Conservation (phyloP, 1,284 basidiomycete species). For the Paramarasmius palmivorus region DNA sequence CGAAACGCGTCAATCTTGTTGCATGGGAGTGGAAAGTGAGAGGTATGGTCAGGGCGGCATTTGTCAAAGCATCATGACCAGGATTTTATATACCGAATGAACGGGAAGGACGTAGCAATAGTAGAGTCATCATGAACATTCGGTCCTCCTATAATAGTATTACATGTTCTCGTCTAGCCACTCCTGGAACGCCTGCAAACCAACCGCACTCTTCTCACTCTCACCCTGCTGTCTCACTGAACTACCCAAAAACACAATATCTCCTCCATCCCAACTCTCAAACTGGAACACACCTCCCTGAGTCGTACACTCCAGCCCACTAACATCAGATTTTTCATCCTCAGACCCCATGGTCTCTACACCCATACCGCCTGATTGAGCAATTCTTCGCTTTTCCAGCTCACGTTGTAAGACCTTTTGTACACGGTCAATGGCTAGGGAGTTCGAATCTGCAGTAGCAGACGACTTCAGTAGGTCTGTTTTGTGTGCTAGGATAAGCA, state of each 20-base stretch:
- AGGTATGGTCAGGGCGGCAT: slow-evolving; percentile 55
- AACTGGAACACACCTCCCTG: slow-evolving; percentile 62
- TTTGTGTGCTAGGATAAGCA: slow-evolving; percentile 76
- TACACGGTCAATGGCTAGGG: slow-evolving; percentile 66
- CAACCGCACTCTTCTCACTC: slow-evolving; percentile 43
- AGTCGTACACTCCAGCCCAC: slow-evolving; percentile 60
- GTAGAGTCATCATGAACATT: no score
- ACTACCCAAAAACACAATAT: slow-evolving; percentile 63
- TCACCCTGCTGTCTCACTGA: slow-evolving; percentile 41
- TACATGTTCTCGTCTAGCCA: slow-evolving; percentile 52
- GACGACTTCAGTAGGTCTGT: slow-evolving; percentile 62
- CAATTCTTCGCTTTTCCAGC: slow-evolving; percentile 68
- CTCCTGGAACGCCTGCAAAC: slow-evolving; percentile 44
- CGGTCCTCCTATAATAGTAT: slow-evolving; percentile 14
- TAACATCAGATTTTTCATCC: slow-evolving; percentile 61
- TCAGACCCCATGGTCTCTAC: slow-evolving; percentile 73
- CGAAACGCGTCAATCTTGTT: slow-evolving; percentile 70
- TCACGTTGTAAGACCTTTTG: slow-evolving; percentile 77
- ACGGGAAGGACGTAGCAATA: no score
- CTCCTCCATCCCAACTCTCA: slow-evolving; percentile 78
- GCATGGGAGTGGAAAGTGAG: slow-evolving; percentile 74
- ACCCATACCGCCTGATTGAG: slow-evolving; percentile 62
- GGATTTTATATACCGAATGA: no score
- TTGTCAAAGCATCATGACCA: slow-evolving; percentile 26
- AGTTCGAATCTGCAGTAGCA: slow-evolving; percentile 41